phyloP scores from a whole-genome alignment of 169 alveolate genomes.

The Plasmodium berghei region DNA sequence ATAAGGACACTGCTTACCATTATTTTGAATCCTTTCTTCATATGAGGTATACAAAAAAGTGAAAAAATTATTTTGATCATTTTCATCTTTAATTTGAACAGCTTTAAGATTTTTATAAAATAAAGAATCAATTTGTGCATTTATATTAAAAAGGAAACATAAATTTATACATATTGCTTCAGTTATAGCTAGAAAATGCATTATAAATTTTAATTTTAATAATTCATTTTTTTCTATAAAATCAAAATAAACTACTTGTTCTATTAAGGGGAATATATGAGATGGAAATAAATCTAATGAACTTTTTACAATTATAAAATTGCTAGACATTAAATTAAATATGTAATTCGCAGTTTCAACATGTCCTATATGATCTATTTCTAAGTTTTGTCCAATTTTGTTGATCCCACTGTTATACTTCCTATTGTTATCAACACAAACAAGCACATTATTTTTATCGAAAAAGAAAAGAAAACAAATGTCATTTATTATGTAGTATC shows the following conservation, averaged over 20 bases:
- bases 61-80: slow-evolving; percentile 12
- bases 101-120: slow-evolving; percentile 35
- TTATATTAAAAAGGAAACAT: slow-evolving; percentile 28
- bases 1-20: not conserved
- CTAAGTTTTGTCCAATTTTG: not conserved
- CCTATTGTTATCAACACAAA: slow-evolving; percentile 12
- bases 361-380: not conserved
- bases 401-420: not conserved
- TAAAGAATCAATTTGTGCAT: not conserved
- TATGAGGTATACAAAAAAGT: slow-evolving; percentile 46
- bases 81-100: slow-evolving; percentile 37
- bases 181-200: slow-evolving; percentile 48
- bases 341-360: slow-evolving; percentile 7
- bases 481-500: slow-evolving; percentile 35
- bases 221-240: slow-evolving; percentile 31
- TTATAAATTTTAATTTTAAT: slow-evolving; percentile 43
- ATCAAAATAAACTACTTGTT: slow-evolving; percentile 17
- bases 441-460: slow-evolving; percentile 4
- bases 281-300: slow-evolving; percentile 28
- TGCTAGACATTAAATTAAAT: slow-evolving; percentile 5
- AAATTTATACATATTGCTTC: slow-evolving; percentile 34
- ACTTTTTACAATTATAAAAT: slow-evolving; percentile 27
- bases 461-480: slow-evolving; percentile 14
- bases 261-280: slow-evolving; percentile 19
- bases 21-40: not conserved